Evolutionary conservation across 345 rosid genomes (phyloP).

Genomic region (Eucalyptus tenuipes): DNA sequence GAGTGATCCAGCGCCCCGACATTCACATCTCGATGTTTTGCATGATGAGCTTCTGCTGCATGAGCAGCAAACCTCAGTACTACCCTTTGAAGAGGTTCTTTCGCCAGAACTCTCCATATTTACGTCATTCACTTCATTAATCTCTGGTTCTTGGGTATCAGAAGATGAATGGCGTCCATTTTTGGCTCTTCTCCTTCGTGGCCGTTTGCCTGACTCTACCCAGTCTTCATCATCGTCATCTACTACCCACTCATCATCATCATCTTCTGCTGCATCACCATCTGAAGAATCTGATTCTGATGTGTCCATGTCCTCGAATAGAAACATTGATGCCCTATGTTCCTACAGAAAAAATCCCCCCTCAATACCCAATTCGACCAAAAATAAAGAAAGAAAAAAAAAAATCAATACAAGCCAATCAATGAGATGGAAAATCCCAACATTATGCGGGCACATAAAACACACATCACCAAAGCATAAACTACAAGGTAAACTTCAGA

Average conservation of each 20-base stretch:
- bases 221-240: conserved; percentile 22
- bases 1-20: conserved; percentile 45
- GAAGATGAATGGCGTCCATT: conserved; percentile 13
- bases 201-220: conserved; percentile 26
- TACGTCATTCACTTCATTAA: conserved; percentile 3
- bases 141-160: conserved; percentile 5
- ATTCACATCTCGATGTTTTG: conserved; percentile 74
- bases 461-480: background rate
- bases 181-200: conserved; percentile 28
- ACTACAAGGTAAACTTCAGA: background rate
- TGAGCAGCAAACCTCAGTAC: conserved; percentile 41
- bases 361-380: background rate
- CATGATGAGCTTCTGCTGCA: conserved; percentile 58
- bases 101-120: conserved; percentile 10
- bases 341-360: conserved; percentile 12
- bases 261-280: conserved; percentile 24
- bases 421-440: background rate
- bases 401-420: background rate
- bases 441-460: background rate
- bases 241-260: conserved; percentile 9
- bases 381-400: no score
- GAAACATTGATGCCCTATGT: conserved; percentile 26
- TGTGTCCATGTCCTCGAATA: conserved; percentile 79
- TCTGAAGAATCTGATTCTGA: conserved; percentile 46
- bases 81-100: background rate